These are phyloP conservation scores for Moricandia arvensis DNA, from an alignment of 345 rosid genomes.

Conservation along the genomic window DNA sequence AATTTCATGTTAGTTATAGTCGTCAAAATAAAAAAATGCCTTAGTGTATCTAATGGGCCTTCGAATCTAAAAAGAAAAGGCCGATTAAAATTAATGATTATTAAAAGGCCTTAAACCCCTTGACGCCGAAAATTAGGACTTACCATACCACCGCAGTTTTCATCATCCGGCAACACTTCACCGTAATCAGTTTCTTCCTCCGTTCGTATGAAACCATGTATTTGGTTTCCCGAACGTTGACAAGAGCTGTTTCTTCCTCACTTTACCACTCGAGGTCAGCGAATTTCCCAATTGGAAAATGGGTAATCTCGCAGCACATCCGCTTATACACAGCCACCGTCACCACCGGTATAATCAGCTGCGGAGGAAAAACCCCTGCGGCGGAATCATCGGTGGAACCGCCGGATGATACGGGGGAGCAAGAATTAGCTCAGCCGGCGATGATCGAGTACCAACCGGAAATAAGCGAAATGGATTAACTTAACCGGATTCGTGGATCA, in stretches of 20 bases:
- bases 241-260: conserved; percentile 24
- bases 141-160: background rate
- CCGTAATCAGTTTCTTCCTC: background rate
- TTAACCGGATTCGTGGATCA: conserved; percentile 48
- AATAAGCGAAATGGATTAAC: conserved; percentile 49
- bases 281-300: conserved; percentile 19
- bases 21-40: too few species aligned
- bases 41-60: too few species aligned
- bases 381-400: background rate
- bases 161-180: conserved; percentile 11
- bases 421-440: conserved; percentile 44
- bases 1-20: too few species aligned
- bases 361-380: background rate
- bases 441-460: conserved; percentile 52
- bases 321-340: background rate
- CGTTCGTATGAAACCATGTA: conserved; percentile 27
- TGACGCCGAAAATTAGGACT: conserved; percentile 10
- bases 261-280: conserved; percentile 19
- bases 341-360: background rate
- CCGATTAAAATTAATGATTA: too few species aligned
- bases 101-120: conserved; percentile 19
- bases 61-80: too few species aligned
- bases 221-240: conserved; percentile 24
- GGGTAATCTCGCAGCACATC: conserved; percentile 21
- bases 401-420: background rate